Percentiles rank a stretch among this genome's conserved stretches.
These are phyloP conservation scores for Ustulina deusta DNA, from an alignment of 2,329 filamentous ascomycete genomes.

Conservation along the genomic window DNA sequence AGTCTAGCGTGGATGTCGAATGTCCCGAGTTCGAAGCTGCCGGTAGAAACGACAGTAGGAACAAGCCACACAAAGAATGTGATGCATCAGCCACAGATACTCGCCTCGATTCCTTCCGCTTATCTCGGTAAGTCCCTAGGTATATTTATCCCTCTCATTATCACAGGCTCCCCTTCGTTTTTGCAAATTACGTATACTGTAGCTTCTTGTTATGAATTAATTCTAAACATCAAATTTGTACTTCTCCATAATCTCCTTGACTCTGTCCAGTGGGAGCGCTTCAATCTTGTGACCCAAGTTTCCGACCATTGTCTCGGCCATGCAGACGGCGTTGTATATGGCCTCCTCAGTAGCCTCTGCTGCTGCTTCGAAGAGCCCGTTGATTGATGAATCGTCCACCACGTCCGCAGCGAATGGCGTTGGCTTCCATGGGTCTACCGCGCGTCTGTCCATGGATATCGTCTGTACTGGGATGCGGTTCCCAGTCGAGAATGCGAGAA, in stretches of 20 bases:
- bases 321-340: slow-evolving; percentile 73
- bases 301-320: slow-evolving; percentile 70
- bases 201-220: not conserved
- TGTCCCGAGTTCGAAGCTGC: slow-evolving; percentile 6
- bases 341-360: slow-evolving; percentile 74
- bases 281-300: slow-evolving; percentile 62
- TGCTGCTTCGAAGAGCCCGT: slow-evolving; percentile 70
- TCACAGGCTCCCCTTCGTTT: no score
- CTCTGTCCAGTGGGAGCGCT: slow-evolving; percentile 60
- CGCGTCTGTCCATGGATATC: slow-evolving; percentile 47
- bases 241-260: slow-evolving; percentile 61
- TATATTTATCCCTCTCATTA: no score
- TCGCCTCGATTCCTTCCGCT: not conserved
- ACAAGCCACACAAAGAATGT: slow-evolving; percentile 5
- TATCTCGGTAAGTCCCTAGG: not conserved
- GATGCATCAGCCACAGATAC: slow-evolving; percentile 2
- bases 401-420: slow-evolving; percentile 56
- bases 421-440: slow-evolving; percentile 58
- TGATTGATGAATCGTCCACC: slow-evolving; percentile 70
- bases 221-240: slow-evolving; percentile 43
- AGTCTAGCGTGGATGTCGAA: not conserved
- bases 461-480: slow-evolving; percentile 62
- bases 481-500: slow-evolving; percentile 74
- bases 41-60: not conserved
- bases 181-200: not conserved